Conservation (phyloP, 257 asterid species). For the Solanum rostratum region DNA sequence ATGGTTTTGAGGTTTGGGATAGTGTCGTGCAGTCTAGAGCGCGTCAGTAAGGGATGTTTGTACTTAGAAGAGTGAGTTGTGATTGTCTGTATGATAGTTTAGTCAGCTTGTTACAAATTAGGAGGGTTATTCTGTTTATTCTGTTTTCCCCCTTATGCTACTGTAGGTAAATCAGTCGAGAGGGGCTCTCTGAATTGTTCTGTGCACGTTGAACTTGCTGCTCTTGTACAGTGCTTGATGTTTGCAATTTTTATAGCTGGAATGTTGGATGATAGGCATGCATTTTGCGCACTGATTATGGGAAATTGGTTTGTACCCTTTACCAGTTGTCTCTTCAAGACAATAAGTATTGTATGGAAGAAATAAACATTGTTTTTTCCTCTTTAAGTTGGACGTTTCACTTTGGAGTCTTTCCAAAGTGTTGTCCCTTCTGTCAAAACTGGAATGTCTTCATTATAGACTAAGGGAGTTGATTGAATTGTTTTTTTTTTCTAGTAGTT, state of each 20-base stretch:
- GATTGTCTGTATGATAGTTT: neutral
- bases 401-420: neutral
- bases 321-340: neutral
- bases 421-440: neutral
- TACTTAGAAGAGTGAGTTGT: neutral
- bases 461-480: too few species aligned
- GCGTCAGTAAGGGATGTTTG: neutral
- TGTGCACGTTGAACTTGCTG: neutral
- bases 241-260: neutral
- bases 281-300: neutral
- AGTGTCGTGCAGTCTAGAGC: neutral
- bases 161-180: neutral
- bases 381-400: neutral
- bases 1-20: slow-evolving; percentile 21
- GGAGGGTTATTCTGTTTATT: neutral
- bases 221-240: slow-evolving; percentile 1
- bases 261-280: neutral
- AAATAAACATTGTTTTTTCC: neutral
- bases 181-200: neutral
- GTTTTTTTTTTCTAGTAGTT: too few species aligned
- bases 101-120: neutral
- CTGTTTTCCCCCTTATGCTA: neutral
- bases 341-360: neutral
- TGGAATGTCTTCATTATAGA: too few species aligned
- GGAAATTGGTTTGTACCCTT: neutral